Percentiles rank a stretch among this genome's conserved stretches.
Conservation (phyloP, 2,329 filamentous ascomycete species). For the Botrytis cinerea region DNA sequence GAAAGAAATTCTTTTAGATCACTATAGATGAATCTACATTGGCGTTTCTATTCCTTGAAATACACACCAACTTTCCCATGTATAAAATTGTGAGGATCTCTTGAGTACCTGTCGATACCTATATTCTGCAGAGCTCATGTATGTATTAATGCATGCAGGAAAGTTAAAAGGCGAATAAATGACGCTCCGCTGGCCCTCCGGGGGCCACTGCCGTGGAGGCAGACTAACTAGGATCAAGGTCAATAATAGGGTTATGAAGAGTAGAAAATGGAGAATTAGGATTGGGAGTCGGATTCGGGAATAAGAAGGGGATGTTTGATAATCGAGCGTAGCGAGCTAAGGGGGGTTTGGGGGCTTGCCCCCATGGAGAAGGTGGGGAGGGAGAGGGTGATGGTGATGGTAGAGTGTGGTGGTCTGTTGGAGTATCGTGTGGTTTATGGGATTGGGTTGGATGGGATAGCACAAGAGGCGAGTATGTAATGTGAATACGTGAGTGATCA, state of each 20-base stretch:
- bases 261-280: not conserved
- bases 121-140: not conserved
- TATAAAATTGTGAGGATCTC: not conserved
- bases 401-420: no score
- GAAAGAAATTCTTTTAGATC: not conserved
- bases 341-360: not conserved
- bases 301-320: not conserved
- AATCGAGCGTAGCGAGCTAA: not conserved
- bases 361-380: not conserved
- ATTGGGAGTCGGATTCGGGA: not conserved
- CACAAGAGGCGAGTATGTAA: no score
- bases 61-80: no score
- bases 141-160: not conserved
- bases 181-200: slow-evolving; percentile 6
- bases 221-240: not conserved
- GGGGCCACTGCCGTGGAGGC: slow-evolving; percentile 1
- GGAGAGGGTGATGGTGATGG: not conserved
- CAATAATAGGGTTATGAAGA: not conserved
- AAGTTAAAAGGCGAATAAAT: not conserved
- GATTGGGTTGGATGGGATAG: no score
- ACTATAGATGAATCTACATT: slow-evolving; percentile 18
- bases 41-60: not conserved
- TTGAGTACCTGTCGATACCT: not conserved
- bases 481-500: no score
- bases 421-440: no score